Percentiles rank a stretch among this genome's conserved stretches.
phyloP scores from a whole-genome alignment of 352 stramenopile genomes.

The Globisporangium canariense region DNA sequence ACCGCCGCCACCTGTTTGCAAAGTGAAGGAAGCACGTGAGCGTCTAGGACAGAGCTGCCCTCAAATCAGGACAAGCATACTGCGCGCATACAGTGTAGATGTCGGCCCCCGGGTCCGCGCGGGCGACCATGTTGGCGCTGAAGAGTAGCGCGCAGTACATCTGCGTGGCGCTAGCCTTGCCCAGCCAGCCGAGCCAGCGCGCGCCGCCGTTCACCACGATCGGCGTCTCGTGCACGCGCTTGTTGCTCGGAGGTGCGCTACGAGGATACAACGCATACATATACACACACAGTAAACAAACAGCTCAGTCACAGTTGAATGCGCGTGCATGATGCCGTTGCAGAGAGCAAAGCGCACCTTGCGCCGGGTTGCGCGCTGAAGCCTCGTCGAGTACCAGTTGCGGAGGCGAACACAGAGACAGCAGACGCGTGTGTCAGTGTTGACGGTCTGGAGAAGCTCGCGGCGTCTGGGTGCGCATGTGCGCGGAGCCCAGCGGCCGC shows the following conservation, averaged over 20 bases:
- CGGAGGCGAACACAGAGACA: neutral
- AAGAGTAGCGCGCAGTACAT: conserved; percentile 76
- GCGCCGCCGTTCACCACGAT: conserved; percentile 52
- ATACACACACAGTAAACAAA: neutral
- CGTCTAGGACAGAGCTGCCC: neutral
- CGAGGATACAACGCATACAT: neutral
- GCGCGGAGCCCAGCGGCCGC: neutral
- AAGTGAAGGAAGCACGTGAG: neutral
- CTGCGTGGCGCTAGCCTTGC: conserved; percentile 53
- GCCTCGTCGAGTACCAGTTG: neutral
- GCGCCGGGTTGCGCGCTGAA: conserved; percentile 6
- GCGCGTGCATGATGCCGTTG: neutral
- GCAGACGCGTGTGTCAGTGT: neutral
- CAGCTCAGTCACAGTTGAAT: neutral
- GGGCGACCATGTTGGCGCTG: conserved; percentile 57
- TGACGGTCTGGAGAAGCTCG: neutral
- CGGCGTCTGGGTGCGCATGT: neutral
- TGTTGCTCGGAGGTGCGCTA: conserved; percentile 26
- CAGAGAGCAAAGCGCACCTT: neutral
- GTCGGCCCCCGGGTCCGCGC: conserved; percentile 46
- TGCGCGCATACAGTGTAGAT: conserved; percentile 39
- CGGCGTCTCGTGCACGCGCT: conserved; percentile 47
- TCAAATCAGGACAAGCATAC: neutral
- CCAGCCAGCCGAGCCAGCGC: conserved; percentile 55
- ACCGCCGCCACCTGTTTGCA: conserved; percentile 36